These are phyloP conservation scores for Rehmannia glutinosa DNA, from an alignment of 257 asterid species.

Conservation along the genomic window DNA sequence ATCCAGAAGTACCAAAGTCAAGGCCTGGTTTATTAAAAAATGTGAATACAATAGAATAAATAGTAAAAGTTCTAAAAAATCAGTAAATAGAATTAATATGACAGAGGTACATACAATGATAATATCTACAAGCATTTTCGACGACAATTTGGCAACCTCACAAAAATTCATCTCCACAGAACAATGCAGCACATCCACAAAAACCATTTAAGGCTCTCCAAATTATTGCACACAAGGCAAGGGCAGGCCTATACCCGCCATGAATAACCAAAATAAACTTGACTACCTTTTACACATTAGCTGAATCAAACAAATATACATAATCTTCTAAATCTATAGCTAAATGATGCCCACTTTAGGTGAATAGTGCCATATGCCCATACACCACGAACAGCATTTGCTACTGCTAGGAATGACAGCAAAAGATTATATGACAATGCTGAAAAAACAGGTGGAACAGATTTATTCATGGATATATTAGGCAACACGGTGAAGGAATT, in stretches of 20 bases:
- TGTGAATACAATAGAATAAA: not conserved
- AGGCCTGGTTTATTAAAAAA: slow-evolving; percentile 44
- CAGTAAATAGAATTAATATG: not conserved
- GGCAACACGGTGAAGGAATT: no score
- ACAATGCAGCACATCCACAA: slow-evolving; percentile 1
- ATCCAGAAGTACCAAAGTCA: slow-evolving; percentile 61
- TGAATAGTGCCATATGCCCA: no score
- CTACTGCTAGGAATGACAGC: not conserved
- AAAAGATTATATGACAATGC: not conserved
- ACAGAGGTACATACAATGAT: not conserved
- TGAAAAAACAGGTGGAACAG: no score
- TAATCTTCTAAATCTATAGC: no score
- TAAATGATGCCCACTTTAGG: no score
- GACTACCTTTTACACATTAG: no score
- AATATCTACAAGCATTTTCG: not conserved
- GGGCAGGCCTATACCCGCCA: no score
- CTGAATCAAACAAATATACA: no score
- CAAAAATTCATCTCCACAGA: not conserved
- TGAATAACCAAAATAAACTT: no score
- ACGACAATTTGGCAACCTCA: slow-evolving; percentile 5
- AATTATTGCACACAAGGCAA: no score
- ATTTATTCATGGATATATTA: no score
- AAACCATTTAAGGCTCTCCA: not conserved
- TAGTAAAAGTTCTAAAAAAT: not conserved
- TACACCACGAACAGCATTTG: not conserved